These are phyloP conservation scores for Talaromyces rugulosus DNA, from an alignment of 2,329 filamentous ascomycete genomes.

Conservation along the genomic window DNA sequence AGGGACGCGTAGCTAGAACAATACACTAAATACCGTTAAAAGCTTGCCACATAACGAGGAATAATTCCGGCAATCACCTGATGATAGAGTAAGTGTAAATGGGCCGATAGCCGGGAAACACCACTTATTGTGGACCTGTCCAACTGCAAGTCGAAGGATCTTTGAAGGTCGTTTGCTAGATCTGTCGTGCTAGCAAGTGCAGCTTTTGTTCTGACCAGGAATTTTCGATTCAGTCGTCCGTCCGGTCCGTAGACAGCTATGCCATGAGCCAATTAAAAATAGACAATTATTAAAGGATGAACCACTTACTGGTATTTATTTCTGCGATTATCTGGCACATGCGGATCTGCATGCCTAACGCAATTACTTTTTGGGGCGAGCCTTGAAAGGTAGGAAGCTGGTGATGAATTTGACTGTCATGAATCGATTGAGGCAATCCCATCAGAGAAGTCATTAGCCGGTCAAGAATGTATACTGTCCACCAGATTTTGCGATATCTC, in stretches of 20 bases:
- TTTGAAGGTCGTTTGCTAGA: not conserved
- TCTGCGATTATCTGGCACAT: constrained; percentile 43
- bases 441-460: constrained; percentile 53
- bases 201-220: not conserved
- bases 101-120: not conserved
- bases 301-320: constrained; percentile 41
- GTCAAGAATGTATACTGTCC: constrained; percentile 53
- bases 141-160: not conserved
- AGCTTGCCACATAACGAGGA: not conserved
- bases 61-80: not conserved
- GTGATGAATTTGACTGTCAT: constrained; percentile 50
- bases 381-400: constrained; percentile 42
- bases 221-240: not conserved
- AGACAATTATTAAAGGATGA: constrained; percentile 19
- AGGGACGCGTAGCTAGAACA: not conserved
- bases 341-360: constrained; percentile 44
- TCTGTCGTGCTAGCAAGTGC: not conserved
- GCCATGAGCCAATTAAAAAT: not conserved
- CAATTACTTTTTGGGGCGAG: constrained; percentile 35
- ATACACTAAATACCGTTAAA: not conserved
- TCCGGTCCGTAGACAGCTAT: not conserved
- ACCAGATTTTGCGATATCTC: constrained; percentile 50
- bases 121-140: not conserved
- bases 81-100: not conserved
- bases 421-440: constrained; percentile 48